phyloP scores from a whole-genome alignment of 2,329 filamentous ascomycete species.

The Xylaria hypoxylon region DNA sequence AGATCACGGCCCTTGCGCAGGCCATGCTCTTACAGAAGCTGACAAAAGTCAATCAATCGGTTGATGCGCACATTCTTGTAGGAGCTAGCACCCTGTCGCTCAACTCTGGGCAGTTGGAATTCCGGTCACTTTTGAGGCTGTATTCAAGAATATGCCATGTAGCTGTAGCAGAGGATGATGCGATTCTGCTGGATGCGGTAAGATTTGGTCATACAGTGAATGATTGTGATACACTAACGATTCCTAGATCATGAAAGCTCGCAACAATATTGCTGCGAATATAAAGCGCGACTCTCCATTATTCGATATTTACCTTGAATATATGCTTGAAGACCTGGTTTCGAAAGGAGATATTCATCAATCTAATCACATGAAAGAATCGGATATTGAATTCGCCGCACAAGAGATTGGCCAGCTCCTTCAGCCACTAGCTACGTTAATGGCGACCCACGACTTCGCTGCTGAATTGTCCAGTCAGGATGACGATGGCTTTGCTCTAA shows the following conservation, averaged over 20 bases:
- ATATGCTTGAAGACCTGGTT: slow-evolving; percentile 87
- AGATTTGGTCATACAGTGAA: slow-evolving; percentile 49
- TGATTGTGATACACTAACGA: slow-evolving; percentile 31
- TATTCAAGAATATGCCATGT: slow-evolving; percentile 81
- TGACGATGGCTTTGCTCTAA: slow-evolving; percentile 77
- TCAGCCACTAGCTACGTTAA: slow-evolving; percentile 86
- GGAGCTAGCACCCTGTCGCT: slow-evolving; percentile 84
- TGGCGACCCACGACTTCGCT: slow-evolving; percentile 73
- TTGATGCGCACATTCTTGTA: slow-evolving; percentile 87
- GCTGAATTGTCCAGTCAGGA: slow-evolving; percentile 61
- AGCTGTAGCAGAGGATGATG: slow-evolving; percentile 76
- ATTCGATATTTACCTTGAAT: slow-evolving; percentile 84
- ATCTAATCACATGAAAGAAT: slow-evolving; percentile 76
- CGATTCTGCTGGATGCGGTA: slow-evolving; percentile 77
- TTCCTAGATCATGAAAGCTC: slow-evolving; percentile 75
- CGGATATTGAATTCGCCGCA: slow-evolving; percentile 84
- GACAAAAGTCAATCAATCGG: slow-evolving; percentile 80
- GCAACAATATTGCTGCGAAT: slow-evolving; percentile 79
- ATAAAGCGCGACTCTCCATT: slow-evolving; percentile 76
- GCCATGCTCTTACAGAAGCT: slow-evolving; percentile 98
- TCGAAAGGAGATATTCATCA: slow-evolving; percentile 89
- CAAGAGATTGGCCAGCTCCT: slow-evolving; percentile 89
- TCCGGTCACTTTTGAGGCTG: slow-evolving; percentile 86
- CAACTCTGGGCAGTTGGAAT: slow-evolving; percentile 81
- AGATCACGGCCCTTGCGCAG: slow-evolving; percentile 91